Conservation (phyloP, 768 basidiomycete genomes). For the Trametes gibbosa region DNA sequence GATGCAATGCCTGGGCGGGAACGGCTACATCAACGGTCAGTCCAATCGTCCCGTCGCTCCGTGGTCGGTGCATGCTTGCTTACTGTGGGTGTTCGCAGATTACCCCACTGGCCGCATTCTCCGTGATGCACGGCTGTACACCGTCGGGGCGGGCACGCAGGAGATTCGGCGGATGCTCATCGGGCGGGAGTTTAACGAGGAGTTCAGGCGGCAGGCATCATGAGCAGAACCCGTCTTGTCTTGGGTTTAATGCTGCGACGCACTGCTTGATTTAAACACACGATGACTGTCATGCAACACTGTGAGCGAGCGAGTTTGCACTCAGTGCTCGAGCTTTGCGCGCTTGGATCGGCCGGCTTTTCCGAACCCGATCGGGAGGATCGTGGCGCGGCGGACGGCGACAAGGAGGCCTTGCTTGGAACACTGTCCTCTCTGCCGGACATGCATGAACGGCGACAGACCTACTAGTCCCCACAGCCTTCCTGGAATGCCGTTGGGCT, state of each 20-base stretch:
- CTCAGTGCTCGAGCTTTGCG: too few relatives aligned
- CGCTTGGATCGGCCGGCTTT: too few relatives aligned
- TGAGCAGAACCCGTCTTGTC: background rate
- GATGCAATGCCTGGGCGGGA: conserved; percentile 93
- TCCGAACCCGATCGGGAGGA: too few relatives aligned
- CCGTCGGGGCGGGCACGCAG: conserved; percentile 96
- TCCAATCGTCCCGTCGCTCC: background rate
- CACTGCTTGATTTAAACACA: too few relatives aligned
- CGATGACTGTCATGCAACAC: too few relatives aligned
- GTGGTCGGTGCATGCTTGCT: background rate
- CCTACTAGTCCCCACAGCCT: too few relatives aligned
- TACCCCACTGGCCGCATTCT: conserved; percentile 88
- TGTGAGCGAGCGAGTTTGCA: too few relatives aligned
- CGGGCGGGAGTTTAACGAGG: conserved; percentile 86
- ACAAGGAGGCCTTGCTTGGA: background rate
- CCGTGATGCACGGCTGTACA: conserved; percentile 84
- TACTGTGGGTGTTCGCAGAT: conserved; percentile 44
- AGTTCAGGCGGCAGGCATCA: conserved; percentile 38
- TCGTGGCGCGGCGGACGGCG: background rate
- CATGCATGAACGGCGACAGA: too few relatives aligned
- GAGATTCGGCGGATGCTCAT: conserved; percentile 94
- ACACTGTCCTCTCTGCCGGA: too few relatives aligned
- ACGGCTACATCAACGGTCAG: conserved; percentile 92
- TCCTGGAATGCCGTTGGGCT: too few relatives aligned
- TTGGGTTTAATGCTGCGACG: too few relatives aligned